These are phyloP conservation scores for Boletus coccyginus DNA, from an alignment of 768 basidiomycete species.

Conservation along the genomic window DNA sequence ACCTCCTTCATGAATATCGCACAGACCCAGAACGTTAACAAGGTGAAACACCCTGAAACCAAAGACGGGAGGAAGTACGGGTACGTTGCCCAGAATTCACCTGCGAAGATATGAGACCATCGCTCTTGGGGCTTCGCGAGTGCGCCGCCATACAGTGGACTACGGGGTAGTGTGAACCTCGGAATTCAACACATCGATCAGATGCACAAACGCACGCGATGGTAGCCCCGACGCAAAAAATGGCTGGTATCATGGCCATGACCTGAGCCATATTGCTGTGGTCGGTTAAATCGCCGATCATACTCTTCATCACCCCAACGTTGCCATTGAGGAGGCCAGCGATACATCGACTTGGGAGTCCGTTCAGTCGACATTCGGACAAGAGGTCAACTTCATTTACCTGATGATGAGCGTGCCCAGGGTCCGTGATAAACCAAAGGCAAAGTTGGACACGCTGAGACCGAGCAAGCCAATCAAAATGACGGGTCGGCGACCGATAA, in stretches of 20 bases:
- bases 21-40: too few species aligned
- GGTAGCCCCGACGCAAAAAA: conserved; percentile 32
- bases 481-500: too few species aligned
- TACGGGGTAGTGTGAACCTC: conserved; percentile 18
- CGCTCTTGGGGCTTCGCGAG: conserved; percentile 54
- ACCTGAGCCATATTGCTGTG: conserved; percentile 34
- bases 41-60: too few species aligned
- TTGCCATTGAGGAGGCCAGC: conserved; percentile 40
- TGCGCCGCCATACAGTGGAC: conserved; percentile 58
- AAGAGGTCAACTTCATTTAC: conserved; percentile 23
- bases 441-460: conserved; percentile 48
- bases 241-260: too few species aligned
- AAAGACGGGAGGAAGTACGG: conserved; percentile 34
- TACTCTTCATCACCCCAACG: too few species aligned
- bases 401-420: conserved; percentile 56
- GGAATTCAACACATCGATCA: too few species aligned
- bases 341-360: conserved; percentile 30
- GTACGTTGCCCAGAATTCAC: conserved; percentile 35
- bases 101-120: conserved; percentile 48
- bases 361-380: conserved; percentile 1
- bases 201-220: conserved; percentile 23
- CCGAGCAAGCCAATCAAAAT: conserved; percentile 56
- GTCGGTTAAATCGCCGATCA: conserved; percentile 60
- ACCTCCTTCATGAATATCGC: too few species aligned
- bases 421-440: conserved; percentile 61